Evolutionary conservation across 2,329 filamentous ascomycete species (phyloP), one percentile per base, ranked within the genome.

Genomic region (Epichloe hybrida): DNA sequence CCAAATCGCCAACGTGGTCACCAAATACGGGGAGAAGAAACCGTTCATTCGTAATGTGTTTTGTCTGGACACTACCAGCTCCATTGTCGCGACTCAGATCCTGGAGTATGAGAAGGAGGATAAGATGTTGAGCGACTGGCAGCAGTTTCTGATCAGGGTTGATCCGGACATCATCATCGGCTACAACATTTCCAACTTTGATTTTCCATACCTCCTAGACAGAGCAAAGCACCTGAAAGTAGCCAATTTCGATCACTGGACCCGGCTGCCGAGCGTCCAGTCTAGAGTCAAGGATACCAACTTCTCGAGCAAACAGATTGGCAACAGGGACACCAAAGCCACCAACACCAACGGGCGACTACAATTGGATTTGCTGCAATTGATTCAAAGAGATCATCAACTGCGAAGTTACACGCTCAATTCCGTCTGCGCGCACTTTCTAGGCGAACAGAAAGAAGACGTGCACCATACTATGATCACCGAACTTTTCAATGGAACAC

Each of bases 391-490:
- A 59, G 94, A 98, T 61, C 83, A 98, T 59, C 93, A 98, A 17
- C 74, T 98, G 36, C 80, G 93, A 72, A 97, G 91, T 69, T 98
- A 98, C 65, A 98, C 93, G 0, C 76, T 98, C 31, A 98, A 98
- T 66, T 95, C 93, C 1, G 93, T 98, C 5, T 95, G 83, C 57
- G 86, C 93, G 4, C 86, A 98, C 56, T 98, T 98, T 62, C 67
- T 98, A 23, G 89, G 89, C 45, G 93, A 98, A 65, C 93, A 98
- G 64, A 98, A 98, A 64, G 93, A 98, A 69, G 93, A 98, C 67
- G 93, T 98, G 3, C 93, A 98, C 63, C 84, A 98, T 69, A 96
- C 90, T 3, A 98, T 98, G 89, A 98, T 98, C 61, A 98, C 94
- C 0, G 94, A 97, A 62, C 72, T 98, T 3, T 96, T 90, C 75